phyloP scores from a whole-genome alignment of 228 moss, liverwort and hornwort genomes.

The Sphagnum fallax region DNA sequence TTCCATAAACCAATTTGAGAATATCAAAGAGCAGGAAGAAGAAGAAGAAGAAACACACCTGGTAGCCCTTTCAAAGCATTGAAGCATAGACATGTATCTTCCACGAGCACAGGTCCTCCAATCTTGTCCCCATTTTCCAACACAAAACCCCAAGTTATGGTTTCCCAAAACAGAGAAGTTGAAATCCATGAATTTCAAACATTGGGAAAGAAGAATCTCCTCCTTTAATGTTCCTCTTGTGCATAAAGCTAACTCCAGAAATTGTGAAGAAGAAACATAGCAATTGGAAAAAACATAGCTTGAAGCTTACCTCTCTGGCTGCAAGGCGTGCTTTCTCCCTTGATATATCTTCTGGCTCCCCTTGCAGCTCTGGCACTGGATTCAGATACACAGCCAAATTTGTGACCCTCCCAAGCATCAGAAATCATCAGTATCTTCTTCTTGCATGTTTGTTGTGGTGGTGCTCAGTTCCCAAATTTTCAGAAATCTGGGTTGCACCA shows the following conservation, averaged over 20 bases:
- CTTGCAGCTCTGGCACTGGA: constrained; percentile 94
- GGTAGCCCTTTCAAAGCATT: constrained; percentile 93
- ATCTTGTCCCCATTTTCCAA: constrained; percentile 38
- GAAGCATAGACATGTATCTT: constrained; percentile 98
- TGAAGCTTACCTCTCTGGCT: constrained; percentile 61
- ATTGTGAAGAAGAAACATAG: too few relatives aligned
- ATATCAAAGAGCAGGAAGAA: neutral
- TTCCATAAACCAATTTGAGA: neutral
- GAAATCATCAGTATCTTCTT: too few relatives aligned
- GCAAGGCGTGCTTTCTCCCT: constrained; percentile 88
- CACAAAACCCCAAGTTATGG: constrained; percentile 8
- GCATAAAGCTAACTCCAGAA: too few relatives aligned
- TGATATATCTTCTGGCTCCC: constrained; percentile 96
- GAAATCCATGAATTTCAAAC: too few relatives aligned
- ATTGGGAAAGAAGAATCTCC: too few relatives aligned
- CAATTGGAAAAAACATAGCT: too few relatives aligned
- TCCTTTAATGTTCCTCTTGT: too few relatives aligned
- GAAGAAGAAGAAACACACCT: constrained; percentile 26
- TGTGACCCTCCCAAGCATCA: neutral
- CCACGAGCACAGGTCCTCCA: constrained; percentile 93
- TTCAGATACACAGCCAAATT: neutral
- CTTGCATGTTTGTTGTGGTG: too few relatives aligned
- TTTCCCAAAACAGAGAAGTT: too few relatives aligned
- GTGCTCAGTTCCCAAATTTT: too few relatives aligned
- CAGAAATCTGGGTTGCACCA: too few relatives aligned